Evolutionary conservation across 139 green algal genomes (phyloP).

Genomic region (Pleodorina starrii): DNA sequence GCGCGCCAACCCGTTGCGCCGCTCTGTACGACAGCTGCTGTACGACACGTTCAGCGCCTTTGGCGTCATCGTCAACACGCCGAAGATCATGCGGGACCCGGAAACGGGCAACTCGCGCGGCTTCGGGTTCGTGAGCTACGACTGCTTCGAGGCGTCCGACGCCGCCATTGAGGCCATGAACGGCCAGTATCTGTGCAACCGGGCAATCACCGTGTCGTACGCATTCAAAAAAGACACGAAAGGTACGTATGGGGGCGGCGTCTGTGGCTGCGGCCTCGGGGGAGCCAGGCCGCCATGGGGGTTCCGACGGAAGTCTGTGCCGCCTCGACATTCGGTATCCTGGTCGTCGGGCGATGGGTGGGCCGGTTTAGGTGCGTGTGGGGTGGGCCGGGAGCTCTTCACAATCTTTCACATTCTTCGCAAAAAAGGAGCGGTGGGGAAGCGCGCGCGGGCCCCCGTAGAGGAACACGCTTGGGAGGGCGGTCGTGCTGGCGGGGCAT

Average conservation of each 20-base stretch:
- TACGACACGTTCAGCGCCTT: slow-evolving; percentile 99
- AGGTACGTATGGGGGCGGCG: slow-evolving; percentile 51
- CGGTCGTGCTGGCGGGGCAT: no score
- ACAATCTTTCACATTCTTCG: no score
- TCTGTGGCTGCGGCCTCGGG: not conserved
- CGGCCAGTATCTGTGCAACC: slow-evolving; percentile 95
- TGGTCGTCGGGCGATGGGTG: no score
- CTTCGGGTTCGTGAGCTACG: slow-evolving; percentile 97
- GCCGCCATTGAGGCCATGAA: slow-evolving; percentile 98
- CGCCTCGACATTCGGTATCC: no score
- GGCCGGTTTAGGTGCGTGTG: no score
- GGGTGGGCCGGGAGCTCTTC: no score
- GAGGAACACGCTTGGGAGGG: no score
- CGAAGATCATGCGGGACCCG: slow-evolving; percentile 98
- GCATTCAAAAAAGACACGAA: slow-evolving; percentile 98
- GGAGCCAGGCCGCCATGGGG: no score
- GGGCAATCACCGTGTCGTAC: slow-evolving; percentile 92
- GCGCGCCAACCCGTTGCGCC: no score
- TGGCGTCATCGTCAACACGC: slow-evolving; percentile 92
- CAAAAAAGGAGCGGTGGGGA: no score
- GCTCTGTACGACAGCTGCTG: slow-evolving; percentile 92
- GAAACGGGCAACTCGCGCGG: slow-evolving; percentile 90
- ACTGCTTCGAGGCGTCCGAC: slow-evolving; percentile 92
- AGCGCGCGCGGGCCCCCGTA: no score
- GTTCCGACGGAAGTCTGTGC: no score